Evolutionary conservation across 208 protist species (phyloP).

Genomic region (Leishmania lainsoni): DNA sequence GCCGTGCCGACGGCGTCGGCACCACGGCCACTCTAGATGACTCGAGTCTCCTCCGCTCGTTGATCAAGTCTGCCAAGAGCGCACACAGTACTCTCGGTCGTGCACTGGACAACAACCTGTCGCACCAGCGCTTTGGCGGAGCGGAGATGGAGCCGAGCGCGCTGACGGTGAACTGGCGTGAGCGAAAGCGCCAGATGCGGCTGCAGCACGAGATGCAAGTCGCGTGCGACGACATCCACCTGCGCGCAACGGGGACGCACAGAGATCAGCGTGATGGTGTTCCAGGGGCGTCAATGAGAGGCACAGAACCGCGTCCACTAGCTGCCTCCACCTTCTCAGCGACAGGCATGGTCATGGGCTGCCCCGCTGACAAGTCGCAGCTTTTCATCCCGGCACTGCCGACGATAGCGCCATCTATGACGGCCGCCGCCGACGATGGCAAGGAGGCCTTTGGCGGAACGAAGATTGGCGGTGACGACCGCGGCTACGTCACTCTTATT

Average conservation of each 20-base stretch:
- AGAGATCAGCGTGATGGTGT: background rate
- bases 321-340: background rate
- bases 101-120: conserved; percentile 53
- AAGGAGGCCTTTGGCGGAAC: conserved; percentile 64
- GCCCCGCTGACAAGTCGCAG: background rate
- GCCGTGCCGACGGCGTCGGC: background rate
- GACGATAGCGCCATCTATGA: conserved; percentile 79
- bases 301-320: background rate
- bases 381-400: conserved; percentile 60
- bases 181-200: conserved; percentile 47
- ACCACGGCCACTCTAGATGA: conserved; percentile 48
- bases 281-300: background rate
- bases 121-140: conserved; percentile 44
- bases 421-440: conserved; percentile 66
- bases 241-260: background rate
- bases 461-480: conserved; percentile 42
- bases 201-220: conserved; percentile 56
- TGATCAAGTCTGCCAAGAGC: conserved; percentile 60
- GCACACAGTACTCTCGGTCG: conserved; percentile 67
- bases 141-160: conserved; percentile 42
- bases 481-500: conserved; percentile 73
- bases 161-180: conserved; percentile 47
- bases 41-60: conserved; percentile 37
- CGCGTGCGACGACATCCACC: conserved; percentile 27
- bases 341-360: background rate